Base-by-base conservation (phyloP, 495 filamentous ascomycete genomes). In the Xylona heveae region DNA sequence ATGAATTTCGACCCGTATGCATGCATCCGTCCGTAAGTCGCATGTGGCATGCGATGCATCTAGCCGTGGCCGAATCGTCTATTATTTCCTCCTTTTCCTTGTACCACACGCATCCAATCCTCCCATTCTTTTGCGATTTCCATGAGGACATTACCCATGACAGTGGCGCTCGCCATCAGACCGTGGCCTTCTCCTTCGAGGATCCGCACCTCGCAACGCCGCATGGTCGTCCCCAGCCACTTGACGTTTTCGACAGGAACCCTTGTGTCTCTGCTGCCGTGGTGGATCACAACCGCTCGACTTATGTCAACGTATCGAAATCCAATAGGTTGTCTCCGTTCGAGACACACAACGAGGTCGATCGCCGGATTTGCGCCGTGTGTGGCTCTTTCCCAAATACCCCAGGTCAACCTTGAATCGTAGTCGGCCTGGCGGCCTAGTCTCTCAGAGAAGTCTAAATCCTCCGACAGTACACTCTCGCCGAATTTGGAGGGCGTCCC, bases 261-360 rank as follows among this genome's bases (percentile, higher is more conserved):
- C 10, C 88, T 65, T 5, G 76, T 83, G 41, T 99, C 88, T 43
- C 74, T 74, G 45, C 70, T 81, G 8, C 88, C 88, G 43, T 99
- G 88, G 42, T 92, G 85, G 37, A 99, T 91, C 16, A 91, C 75
- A 1, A 94, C 78, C 0, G 75, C 66, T 6, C 82, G 67, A 0
- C 71, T 88, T 40, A 95, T 93, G 46, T 99, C 88, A 12, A 91
- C 83, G 43, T 99, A 99, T 19, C 84, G 70, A 53, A 99, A 99
- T 0, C 88, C 88, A 42, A 99, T 93, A 0, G 78, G 71, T 41
- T 90, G 78, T 6, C 77, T 68, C 13, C 90, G 72, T 51, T 99
- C 88, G 9, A 99, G 56, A 46, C 88, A 99, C 7, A 92, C 78
- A 2, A 99, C 57, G 6, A 99, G 53, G 51, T 99, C 88, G 8